phyloP scores from a whole-genome alignment of 805 yeast species.

The Kluyveromyces nonfermentans region DNA sequence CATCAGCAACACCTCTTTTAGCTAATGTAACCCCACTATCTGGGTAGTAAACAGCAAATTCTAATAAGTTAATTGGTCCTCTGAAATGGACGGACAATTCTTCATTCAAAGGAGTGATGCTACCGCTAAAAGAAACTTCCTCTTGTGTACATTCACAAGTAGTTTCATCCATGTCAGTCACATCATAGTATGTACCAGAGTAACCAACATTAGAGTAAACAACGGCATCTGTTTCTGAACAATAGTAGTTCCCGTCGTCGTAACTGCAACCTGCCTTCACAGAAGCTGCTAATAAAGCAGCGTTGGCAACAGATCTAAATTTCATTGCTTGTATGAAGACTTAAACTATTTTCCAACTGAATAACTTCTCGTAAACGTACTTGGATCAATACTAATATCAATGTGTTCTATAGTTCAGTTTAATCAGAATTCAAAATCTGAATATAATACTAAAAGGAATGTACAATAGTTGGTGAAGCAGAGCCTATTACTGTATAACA shows the following conservation, averaged over 20 bases:
- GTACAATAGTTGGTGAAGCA: background rate
- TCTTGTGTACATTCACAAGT: conserved; percentile 63
- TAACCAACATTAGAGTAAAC: conserved; percentile 68
- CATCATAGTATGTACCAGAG: conserved; percentile 74
- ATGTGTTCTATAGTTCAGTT: background rate
- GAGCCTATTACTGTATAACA: background rate
- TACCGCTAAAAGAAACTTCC: conserved; percentile 47
- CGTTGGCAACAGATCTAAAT: conserved; percentile 12
- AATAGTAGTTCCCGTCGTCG: conserved; percentile 74
- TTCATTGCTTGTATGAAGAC: conserved; percentile 8
- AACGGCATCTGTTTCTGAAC: conserved; percentile 59
- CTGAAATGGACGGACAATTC: conserved; percentile 71
- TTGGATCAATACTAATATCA: background rate
- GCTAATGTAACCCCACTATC: conserved; percentile 34
- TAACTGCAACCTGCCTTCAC: conserved; percentile 35
- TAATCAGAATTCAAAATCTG: background rate
- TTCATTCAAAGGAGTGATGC: conserved; percentile 56
- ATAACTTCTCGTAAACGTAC: background rate
- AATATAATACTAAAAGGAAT: background rate
- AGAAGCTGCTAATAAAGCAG: conserved; percentile 21
- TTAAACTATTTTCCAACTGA: background rate
- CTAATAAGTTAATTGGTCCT: conserved; percentile 56
- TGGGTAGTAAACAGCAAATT: conserved; percentile 84
- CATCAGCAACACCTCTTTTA: conserved; percentile 36
- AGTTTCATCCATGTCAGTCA: conserved; percentile 65